Percentiles rank a stretch among this genome's conserved stretches.
Conservation (phyloP, 129 eudicot species). For the Ambrosia artemisiifolia region DNA sequence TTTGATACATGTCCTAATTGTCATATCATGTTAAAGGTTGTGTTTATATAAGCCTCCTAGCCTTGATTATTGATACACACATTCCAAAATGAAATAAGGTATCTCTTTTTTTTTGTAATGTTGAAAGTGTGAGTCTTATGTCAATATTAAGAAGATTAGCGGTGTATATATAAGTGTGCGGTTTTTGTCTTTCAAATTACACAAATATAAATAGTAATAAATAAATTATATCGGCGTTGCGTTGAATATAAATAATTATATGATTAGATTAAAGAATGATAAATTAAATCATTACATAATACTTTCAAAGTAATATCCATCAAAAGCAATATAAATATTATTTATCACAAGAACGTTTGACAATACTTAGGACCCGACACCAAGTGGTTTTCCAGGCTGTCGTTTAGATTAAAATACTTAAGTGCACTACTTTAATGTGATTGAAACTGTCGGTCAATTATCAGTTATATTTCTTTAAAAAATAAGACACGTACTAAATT, state of each 20-base stretch:
- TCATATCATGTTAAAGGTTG: no score
- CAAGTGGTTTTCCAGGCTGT: conserved; percentile 21
- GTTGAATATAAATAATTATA: not conserved
- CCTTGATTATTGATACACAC: no score
- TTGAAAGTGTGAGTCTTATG: not conserved
- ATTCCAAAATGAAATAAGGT: not conserved
- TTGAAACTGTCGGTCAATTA: conserved; percentile 1
- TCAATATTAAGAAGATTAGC: no score
- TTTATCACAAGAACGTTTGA: not conserved
- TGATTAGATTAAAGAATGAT: not conserved
- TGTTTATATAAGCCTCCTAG: no score
- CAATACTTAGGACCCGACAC: not conserved
- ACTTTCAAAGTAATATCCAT: not conserved
- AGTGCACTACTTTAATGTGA: not conserved
- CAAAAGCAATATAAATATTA: not conserved
- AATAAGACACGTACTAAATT: not conserved
- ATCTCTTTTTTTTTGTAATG: no score
- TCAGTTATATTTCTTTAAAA: not conserved
- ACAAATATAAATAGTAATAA: no score
- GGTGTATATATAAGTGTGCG: no score
- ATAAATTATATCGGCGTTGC: not conserved
- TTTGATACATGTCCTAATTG: no score
- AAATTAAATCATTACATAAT: not conserved
- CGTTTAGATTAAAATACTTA: not conserved
- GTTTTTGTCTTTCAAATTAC: no score